Percentiles rank a stretch among this genome's conserved stretches.
Conservation (phyloP, 2,329 filamentous ascomycete genomes). For the Thyridium curvatum region DNA sequence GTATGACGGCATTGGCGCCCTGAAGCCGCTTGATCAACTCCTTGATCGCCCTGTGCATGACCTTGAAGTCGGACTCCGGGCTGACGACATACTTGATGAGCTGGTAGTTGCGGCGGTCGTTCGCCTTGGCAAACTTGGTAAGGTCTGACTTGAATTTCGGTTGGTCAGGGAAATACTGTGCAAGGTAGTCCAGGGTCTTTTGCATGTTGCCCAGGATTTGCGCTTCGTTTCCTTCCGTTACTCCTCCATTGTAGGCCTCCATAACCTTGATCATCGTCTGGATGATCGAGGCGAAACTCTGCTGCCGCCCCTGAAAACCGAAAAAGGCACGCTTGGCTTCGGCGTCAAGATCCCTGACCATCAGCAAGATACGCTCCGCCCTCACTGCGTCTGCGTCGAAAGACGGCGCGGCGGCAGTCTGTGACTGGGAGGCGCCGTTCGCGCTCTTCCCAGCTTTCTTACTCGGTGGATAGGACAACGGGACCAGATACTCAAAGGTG, state of each 20-base stretch:
- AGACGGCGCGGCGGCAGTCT: constrained; percentile 35
- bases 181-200: constrained; percentile 66
- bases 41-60: constrained; percentile 82
- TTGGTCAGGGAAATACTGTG: constrained; percentile 70
- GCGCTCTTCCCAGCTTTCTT: constrained; percentile 59
- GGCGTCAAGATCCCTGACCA: constrained; percentile 71
- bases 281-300: constrained; percentile 66
- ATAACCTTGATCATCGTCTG: constrained; percentile 75
- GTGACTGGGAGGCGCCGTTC: constrained; percentile 48
- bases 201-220: constrained; percentile 35
- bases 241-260: constrained; percentile 83
- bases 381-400: constrained; percentile 71
- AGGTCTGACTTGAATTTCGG: constrained; percentile 68
- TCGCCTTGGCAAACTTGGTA: constrained; percentile 82
- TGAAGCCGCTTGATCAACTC: constrained; percentile 81
- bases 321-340: constrained; percentile 85
- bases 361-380: constrained; percentile 74
- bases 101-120: constrained; percentile 86
- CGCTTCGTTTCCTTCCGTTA: constrained; percentile 22
- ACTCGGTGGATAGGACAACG: constrained; percentile 72
- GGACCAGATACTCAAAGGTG: constrained; percentile 82
- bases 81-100: constrained; percentile 81
- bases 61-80: constrained; percentile 85
- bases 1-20: constrained; percentile 56
- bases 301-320: constrained; percentile 73